A percentile compares a stretch with the other conserved stretches of the same genome.
phyloP scores from a whole-genome alignment of 2,329 filamentous ascomycete species.

The Macrophomina tecta region DNA sequence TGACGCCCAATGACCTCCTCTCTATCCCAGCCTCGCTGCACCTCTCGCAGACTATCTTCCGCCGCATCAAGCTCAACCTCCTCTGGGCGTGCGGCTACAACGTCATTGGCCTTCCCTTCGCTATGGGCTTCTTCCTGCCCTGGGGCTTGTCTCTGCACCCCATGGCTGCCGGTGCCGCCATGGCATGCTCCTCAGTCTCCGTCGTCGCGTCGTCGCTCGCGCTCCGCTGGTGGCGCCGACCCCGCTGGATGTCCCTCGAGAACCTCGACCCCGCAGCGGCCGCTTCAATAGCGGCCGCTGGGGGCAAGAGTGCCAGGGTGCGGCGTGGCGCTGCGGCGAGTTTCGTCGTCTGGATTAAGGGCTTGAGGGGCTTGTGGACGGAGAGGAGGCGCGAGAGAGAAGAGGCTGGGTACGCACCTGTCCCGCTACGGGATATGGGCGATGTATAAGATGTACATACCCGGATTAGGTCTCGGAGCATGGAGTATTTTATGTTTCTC shows the following conservation, averaged over 20 bases:
- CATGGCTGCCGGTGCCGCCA: constrained; percentile 92
- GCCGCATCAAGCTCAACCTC: constrained; percentile 90
- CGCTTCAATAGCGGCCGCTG: background rate
- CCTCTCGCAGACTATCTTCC: constrained; percentile 84
- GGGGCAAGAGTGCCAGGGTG: background rate
- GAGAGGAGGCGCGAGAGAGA: constrained; percentile 47
- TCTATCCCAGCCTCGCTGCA: constrained; percentile 88
- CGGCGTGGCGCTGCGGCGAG: background rate
- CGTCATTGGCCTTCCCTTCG: constrained; percentile 86
- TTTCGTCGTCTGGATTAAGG: constrained; percentile 29
- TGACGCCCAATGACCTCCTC: constrained; percentile 89
- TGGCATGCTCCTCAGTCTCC: constrained; percentile 88
- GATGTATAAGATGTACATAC: constrained; percentile 32
- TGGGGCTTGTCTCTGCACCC: constrained; percentile 87
- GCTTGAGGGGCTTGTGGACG: constrained; percentile 38
- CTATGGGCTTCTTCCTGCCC: constrained; percentile 94
- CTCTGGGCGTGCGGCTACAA: constrained; percentile 96
- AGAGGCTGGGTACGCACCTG: constrained; percentile 48
- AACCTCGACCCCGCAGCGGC: constrained; percentile 56
- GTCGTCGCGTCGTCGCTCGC: constrained; percentile 85
- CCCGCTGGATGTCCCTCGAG: constrained; percentile 82
- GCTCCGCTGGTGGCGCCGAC: constrained; percentile 84
- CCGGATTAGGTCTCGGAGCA: background rate
- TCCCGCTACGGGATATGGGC: constrained; percentile 52
- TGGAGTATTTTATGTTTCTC: background rate